Conservation (phyloP, 2,329 filamentous ascomycete genomes). For the Conoideocrella luteorostrata region DNA sequence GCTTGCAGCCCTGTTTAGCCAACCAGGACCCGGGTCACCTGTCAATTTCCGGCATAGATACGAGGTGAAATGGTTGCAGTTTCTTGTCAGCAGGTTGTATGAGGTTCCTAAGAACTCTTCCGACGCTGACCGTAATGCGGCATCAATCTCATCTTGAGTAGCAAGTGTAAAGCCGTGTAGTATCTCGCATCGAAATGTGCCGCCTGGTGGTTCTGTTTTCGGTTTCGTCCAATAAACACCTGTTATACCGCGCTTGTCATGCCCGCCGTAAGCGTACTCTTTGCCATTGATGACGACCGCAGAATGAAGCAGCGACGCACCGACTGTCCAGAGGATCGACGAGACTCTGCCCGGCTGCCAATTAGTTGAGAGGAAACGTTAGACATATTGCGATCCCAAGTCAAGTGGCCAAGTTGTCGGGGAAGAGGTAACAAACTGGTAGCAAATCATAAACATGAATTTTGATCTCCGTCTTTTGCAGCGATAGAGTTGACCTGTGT, state of each 20-base stretch:
- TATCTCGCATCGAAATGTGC: constrained; percentile 67
- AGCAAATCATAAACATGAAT: constrained; percentile 77
- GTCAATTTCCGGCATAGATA: constrained; percentile 70
- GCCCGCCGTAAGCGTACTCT: constrained; percentile 83
- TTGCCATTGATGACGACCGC: constrained; percentile 73
- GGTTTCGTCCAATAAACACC: constrained; percentile 82
- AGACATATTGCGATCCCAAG: background rate
- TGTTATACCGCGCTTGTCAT: constrained; percentile 62
- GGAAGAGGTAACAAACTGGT: constrained; percentile 42
- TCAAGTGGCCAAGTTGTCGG: background rate
- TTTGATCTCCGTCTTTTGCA: constrained; percentile 65
- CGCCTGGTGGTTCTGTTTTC: constrained; percentile 65
- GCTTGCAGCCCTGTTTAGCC: constrained; percentile 78
- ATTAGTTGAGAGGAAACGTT: constrained; percentile 7
- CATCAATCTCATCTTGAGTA: constrained; percentile 61
- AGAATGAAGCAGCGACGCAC: constrained; percentile 72
- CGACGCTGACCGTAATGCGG: constrained; percentile 61
- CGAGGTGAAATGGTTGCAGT: constrained; percentile 85
- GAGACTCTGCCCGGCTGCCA: constrained; percentile 64
- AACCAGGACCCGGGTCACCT: constrained; percentile 60
- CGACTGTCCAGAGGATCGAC: constrained; percentile 71
- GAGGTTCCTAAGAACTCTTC: constrained; percentile 67
- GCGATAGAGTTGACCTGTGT: constrained; percentile 61
- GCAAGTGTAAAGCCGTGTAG: constrained; percentile 74
- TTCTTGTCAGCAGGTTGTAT: constrained; percentile 76